A percentile compares a stretch with the other conserved stretches of the same genome.
Evolutionary conservation across 352 stramenopile genomes (phyloP).

Genomic region (Globisporangium mamillatum): DNA sequence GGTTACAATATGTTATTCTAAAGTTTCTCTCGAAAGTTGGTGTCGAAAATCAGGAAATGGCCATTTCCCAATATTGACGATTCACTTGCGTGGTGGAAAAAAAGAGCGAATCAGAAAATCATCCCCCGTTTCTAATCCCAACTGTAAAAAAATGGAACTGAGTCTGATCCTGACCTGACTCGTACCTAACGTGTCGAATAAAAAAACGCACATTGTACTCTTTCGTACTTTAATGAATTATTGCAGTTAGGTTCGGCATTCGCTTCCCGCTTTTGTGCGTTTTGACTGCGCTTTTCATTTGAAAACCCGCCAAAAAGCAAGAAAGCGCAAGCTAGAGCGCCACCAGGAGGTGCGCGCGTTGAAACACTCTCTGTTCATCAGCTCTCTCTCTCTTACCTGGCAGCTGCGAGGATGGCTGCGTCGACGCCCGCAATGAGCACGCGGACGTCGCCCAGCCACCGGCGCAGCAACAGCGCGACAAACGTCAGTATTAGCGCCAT

Average conservation of each 20-base stretch:
- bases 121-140: too few relatives aligned
- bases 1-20: too few relatives aligned
- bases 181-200: too few relatives aligned
- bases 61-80: too few relatives aligned
- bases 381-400: neutral
- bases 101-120: too few relatives aligned
- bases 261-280: neutral
- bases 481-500: neutral
- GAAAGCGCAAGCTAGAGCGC: neutral
- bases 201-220: neutral
- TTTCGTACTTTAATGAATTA: neutral
- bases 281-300: conserved; percentile 1
- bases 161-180: too few relatives aligned
- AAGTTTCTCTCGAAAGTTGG: too few relatives aligned
- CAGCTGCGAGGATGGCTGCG: conserved; percentile 10
- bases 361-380: neutral
- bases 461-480: conserved; percentile 11
- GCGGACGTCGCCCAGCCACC: conserved; percentile 10
- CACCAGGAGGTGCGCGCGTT: neutral
- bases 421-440: neutral
- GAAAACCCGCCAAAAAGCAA: conserved; percentile 1
- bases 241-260: neutral
- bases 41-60: too few relatives aligned
- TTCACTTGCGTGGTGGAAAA: too few relatives aligned
- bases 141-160: too few relatives aligned